Percentiles rank a stretch among this genome's conserved stretches.
Evolutionary conservation across 1,284 basidiomycete species (phyloP).

Genomic region (Fistulinella cinereoalba): DNA sequence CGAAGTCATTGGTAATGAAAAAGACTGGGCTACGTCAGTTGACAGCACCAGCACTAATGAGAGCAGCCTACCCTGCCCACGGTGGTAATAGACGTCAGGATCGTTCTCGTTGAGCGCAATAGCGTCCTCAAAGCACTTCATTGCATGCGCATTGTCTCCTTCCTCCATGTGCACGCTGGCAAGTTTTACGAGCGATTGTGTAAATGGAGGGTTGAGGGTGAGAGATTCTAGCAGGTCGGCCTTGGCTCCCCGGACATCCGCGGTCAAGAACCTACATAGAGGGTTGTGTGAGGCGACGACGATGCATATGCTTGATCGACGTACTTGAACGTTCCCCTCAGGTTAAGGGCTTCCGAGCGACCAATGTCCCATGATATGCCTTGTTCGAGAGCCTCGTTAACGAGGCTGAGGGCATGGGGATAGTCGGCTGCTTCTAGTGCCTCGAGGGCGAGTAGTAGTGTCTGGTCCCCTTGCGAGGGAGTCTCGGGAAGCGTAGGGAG

Average conservation of each 20-base stretch:
- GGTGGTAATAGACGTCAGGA: conserved; percentile 98
- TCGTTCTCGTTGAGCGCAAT: conserved; percentile 82
- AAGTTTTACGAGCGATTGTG: conserved; percentile 95
- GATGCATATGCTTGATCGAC: conserved; percentile 23
- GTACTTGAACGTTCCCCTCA: conserved; percentile 93
- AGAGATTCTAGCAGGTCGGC: conserved; percentile 82
- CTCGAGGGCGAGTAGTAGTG: conserved; percentile 76
- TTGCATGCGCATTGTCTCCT: conserved; percentile 75
- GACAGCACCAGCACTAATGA: neutral
- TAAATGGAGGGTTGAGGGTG: conserved; percentile 70
- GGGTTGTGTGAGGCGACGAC: neutral
- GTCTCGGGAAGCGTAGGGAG: conserved; percentile 75
- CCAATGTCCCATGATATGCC: conserved; percentile 77
- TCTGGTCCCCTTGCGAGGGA: conserved; percentile 79
- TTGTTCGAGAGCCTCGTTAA: conserved; percentile 87
- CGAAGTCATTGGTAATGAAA: conserved; percentile 94
- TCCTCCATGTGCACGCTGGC: conserved; percentile 98
- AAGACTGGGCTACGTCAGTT: conserved; percentile 55
- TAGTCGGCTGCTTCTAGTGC: conserved; percentile 91
- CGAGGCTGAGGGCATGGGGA: conserved; percentile 73
- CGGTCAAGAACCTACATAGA: conserved; percentile 74
- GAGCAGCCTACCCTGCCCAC: conserved; percentile 76
- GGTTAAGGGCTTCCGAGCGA: conserved; percentile 87
- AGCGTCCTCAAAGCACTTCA: conserved; percentile 90
- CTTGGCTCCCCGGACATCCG: conserved; percentile 83